phyloP scores from a whole-genome alignment of 805 yeast species.

The Ogataea trehaloabstinens region DNA sequence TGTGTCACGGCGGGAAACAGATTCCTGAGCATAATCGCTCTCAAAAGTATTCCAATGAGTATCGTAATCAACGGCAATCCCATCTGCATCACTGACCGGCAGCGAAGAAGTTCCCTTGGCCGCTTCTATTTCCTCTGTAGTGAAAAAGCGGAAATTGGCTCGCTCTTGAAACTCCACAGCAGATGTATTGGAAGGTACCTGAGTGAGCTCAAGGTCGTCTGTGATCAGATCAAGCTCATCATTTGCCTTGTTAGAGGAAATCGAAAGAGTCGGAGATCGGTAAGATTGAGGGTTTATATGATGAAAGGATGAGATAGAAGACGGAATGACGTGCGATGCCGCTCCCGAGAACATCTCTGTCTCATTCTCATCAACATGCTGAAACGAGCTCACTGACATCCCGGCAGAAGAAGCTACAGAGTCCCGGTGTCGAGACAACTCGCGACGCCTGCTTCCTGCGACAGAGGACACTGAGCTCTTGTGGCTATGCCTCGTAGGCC shows the following conservation, averaged over 20 bases:
- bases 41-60: conserved; percentile 70
- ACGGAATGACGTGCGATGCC: conserved; percentile 70
- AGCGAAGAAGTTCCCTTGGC: conserved; percentile 87
- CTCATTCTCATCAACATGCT: conserved; percentile 53
- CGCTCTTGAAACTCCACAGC: conserved; percentile 35
- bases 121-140: conserved; percentile 74
- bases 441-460: conserved; percentile 12
- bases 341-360: conserved; percentile 78
- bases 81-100: conserved; percentile 33
- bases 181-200: conserved; percentile 37
- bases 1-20: conserved; percentile 2
- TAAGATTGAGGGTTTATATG: conserved; percentile 29
- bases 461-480: conserved; percentile 7
- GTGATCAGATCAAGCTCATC: conserved; percentile 11
- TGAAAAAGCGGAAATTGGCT: conserved; percentile 72
- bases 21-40: conserved; percentile 35
- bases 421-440: conserved; percentile 31
- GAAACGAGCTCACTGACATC: conserved; percentile 8
- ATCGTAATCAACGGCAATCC: conserved; percentile 63
- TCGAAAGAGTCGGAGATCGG: conserved; percentile 24
- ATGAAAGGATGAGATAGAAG: conserved; percentile 75
- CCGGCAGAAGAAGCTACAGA: conserved; percentile 25
- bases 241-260: conserved; percentile 3
- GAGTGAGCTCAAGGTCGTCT: conserved; percentile 32
- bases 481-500: conserved; percentile 2